A percentile compares a stretch with the other conserved stretches of the same genome.
These are phyloP conservation scores for Fraxinus americana DNA, from an alignment of 257 asterid genomes.

Conservation along the genomic window DNA sequence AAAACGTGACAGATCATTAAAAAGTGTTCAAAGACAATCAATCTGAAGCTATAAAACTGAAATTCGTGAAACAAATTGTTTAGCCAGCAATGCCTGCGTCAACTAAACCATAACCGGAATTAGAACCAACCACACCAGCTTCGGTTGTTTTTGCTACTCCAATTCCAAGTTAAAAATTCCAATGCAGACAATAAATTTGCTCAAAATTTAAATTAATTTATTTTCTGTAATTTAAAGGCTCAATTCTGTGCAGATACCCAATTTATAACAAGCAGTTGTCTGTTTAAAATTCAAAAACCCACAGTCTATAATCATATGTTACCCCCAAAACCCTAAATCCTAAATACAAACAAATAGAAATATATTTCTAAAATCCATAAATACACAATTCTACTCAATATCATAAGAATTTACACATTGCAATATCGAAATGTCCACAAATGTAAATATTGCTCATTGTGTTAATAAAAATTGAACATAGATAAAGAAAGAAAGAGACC, in stretches of 20 bases:
- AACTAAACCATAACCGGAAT: not conserved
- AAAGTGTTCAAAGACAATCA: not conserved
- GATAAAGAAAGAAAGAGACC: conserved; percentile 44
- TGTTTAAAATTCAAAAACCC: not conserved
- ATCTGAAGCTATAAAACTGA: not conserved
- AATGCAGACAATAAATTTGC: not conserved
- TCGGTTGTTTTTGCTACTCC: not conserved
- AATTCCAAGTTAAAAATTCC: not conserved
- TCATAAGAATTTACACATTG: not conserved
- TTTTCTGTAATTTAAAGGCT: not conserved
- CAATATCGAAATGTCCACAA: conserved; percentile 9
- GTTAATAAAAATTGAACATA: not conserved
- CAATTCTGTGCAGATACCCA: not conserved
- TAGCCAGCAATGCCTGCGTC: not conserved
- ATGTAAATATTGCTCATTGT: conserved; percentile 5
- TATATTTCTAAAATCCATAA: conserved; percentile 10
- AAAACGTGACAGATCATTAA: not conserved
- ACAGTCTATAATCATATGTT: not conserved
- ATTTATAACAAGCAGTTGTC: not conserved
- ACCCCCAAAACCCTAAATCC: conserved; percentile 40
- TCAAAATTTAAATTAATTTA: not conserved
- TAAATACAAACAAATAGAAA: conserved; percentile 23
- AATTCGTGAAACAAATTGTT: not conserved
- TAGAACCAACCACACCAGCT: not conserved
- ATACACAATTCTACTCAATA: conserved; percentile 12